phyloP scores from a whole-genome alignment of 2,329 filamentous ascomycete genomes.

The Hymenoscyphus fructigenus region DNA sequence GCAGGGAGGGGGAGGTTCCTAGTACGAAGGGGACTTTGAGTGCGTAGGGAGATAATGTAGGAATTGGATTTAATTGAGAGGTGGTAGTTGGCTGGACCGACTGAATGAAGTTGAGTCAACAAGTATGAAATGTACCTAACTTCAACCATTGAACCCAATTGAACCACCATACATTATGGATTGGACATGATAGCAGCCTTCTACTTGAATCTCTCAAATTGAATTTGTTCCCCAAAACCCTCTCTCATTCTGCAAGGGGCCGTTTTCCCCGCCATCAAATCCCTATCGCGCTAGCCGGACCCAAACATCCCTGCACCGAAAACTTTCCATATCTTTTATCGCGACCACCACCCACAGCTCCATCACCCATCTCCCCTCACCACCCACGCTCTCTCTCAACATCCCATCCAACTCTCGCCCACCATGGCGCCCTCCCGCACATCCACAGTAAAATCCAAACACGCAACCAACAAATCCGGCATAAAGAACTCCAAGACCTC shows the following conservation, averaged over 20 bases:
- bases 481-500: constrained; percentile 39
- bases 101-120: neutral
- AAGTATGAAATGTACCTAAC: neutral
- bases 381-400: no score
- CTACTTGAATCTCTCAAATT: no score
- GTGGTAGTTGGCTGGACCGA: no score
- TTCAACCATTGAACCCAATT: neutral
- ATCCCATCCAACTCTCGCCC: neutral
- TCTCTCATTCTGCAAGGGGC: no score
- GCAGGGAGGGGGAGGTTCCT: constrained; percentile 86
- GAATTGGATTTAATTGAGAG: neutral
- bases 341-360: neutral
- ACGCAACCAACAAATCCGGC: constrained; percentile 51
- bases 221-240: no score
- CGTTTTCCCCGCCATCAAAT: neutral
- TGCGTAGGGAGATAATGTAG: constrained; percentile 42
- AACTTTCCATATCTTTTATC: constrained; percentile 9
- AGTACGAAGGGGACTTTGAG: constrained; percentile 93
- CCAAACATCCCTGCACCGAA: constrained; percentile 10
- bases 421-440: constrained; percentile 57
- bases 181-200: neutral
- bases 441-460: constrained; percentile 63
- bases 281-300: constrained; percentile 8
- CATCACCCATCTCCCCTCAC: neutral
- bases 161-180: neutral